Conservation (phyloP, 1,139 yeast genomes). For the Hyphopichia pseudoburtonii region DNA sequence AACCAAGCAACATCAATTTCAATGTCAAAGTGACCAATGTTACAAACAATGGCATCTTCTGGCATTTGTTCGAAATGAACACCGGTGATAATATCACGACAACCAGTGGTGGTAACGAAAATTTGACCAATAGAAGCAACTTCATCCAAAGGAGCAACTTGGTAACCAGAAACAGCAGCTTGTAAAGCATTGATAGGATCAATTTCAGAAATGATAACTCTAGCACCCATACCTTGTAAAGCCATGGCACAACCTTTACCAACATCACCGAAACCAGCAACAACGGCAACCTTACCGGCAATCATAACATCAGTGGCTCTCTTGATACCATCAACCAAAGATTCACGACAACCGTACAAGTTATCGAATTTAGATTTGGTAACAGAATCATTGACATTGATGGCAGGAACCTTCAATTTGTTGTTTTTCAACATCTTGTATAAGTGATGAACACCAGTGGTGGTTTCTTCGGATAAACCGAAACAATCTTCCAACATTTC, state of each 20-base stretch:
- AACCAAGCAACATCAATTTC: conserved; percentile 99
- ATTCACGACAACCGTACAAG: conserved; percentile 99
- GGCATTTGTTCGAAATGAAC: conserved; percentile 91
- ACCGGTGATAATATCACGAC: conserved; percentile 96
- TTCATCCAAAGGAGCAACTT: conserved; percentile 94
- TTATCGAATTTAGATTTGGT: conserved; percentile 99
- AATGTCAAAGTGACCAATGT: conserved; percentile 99
- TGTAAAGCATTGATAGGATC: conserved; percentile 99
- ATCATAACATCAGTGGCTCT: conserved; percentile 99
- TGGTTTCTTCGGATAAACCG: conserved; percentile 99
- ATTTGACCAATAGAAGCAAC: conserved; percentile 94
- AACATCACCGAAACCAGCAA: conserved; percentile 99
- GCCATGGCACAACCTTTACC: conserved; percentile 99
- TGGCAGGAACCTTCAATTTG: conserved; percentile 96
- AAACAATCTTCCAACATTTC: conserved; percentile 93
- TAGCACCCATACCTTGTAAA: conserved; percentile 98
- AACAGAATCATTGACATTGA: conserved; percentile 98
- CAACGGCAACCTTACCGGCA: conserved; percentile 99
- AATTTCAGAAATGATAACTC: conserved; percentile 95
- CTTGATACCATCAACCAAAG: conserved; percentile 97
- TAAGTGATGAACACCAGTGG: conserved; percentile 99
- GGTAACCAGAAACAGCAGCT: conserved; percentile 99
- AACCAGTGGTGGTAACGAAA: conserved; percentile 99
- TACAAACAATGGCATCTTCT: conserved; percentile 99
- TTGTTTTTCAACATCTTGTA: conserved; percentile 94